Evolutionary conservation across 148 eudicot species (phyloP).

Genomic region (Heliamphora exappendiculata): DNA sequence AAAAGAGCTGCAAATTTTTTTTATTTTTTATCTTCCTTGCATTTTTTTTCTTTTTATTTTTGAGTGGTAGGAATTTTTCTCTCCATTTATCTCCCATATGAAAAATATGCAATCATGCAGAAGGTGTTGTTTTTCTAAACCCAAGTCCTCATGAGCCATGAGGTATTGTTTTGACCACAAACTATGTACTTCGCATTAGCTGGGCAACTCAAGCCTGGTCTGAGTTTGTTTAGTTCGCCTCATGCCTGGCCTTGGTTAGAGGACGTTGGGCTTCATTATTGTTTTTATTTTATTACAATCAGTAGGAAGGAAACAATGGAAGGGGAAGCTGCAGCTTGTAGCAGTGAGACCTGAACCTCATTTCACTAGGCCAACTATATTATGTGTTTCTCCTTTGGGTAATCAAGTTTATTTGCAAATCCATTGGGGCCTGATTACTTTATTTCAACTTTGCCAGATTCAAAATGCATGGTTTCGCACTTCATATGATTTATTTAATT

Average conservation of each 20-base stretch:
- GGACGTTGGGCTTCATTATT: neutral
- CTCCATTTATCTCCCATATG: neutral
- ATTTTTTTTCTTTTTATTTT: neutral
- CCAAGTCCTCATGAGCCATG: neutral
- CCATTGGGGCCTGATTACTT: neutral
- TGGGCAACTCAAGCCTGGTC: neutral
- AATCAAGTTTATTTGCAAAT: neutral
- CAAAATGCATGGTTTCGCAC: neutral
- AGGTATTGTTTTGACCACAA: neutral
- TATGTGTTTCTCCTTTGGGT: neutral
- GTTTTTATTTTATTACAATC: neutral
- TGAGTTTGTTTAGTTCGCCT: neutral
- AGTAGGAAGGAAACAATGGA: neutral
- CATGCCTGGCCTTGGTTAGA: neutral
- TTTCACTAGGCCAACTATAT: neutral
- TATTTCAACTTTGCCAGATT: neutral
- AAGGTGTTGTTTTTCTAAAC: neutral
- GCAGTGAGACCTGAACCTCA: neutral
- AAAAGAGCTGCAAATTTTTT: neutral
- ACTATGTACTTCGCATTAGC: neutral
- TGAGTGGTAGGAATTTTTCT: neutral
- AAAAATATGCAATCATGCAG: neutral
- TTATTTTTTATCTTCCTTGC: neutral
- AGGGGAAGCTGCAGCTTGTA: neutral
- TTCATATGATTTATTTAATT: neutral